phyloP scores from a whole-genome alignment of 306 rosid species.

The Pachyrhizus erosus region DNA sequence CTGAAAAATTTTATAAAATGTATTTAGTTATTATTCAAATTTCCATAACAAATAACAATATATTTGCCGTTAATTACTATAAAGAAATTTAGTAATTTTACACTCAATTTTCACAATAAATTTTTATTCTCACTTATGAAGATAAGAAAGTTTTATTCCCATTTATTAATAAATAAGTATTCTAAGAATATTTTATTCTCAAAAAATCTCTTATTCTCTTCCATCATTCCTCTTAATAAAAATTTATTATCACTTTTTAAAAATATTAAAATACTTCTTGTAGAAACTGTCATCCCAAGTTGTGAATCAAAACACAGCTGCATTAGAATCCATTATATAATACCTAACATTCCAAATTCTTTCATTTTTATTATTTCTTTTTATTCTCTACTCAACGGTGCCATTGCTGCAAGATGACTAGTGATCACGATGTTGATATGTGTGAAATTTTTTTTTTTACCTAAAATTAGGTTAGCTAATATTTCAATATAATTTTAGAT shows the following conservation, averaged over 20 bases:
- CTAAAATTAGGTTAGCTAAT: too few species aligned
- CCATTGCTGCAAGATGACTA: neutral
- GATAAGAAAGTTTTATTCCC: neutral
- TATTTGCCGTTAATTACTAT: too few species aligned
- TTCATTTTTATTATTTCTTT: neutral
- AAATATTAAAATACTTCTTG: neutral
- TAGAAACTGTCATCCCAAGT: neutral
- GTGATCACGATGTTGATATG: neutral
- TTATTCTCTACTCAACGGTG: neutral
- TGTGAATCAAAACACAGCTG: neutral
- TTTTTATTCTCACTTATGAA: too few species aligned
- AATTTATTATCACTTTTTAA: neutral
- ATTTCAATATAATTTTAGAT: too few species aligned
- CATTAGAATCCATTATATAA: neutral
- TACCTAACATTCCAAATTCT: neutral
- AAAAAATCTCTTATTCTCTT: too few species aligned
- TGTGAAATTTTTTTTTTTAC: too few species aligned
- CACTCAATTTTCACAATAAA: too few species aligned
- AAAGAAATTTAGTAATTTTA: too few species aligned
- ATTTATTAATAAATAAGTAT: too few species aligned
- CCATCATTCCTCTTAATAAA: neutral
- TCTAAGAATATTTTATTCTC: neutral
- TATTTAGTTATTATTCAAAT: too few species aligned
- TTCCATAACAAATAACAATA: too few species aligned
- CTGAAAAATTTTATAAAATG: too few species aligned